phyloP scores from a whole-genome alignment of 164 flowering plant species.

The Warburgia ugandensis region DNA sequence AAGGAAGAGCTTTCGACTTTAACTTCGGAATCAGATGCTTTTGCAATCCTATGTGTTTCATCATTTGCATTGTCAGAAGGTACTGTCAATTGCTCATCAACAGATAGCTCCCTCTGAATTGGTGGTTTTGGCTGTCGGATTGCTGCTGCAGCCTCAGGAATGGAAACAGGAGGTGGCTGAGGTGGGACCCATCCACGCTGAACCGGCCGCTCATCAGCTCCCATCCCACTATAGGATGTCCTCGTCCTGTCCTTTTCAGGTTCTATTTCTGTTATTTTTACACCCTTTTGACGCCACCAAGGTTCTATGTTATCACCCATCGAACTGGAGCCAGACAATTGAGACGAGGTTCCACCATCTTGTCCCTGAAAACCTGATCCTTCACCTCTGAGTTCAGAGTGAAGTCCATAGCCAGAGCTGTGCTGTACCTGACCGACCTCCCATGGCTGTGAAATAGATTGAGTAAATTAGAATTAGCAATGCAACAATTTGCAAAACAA shows the following conservation, averaged over 20 bases:
- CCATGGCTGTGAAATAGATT: constrained; percentile 57
- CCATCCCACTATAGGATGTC: constrained; percentile 16
- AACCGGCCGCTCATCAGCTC: constrained; percentile 25
- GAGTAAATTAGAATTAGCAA: background rate
- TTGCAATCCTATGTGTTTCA: constrained; percentile 58
- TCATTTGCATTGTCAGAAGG: constrained; percentile 32
- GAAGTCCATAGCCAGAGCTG: constrained; percentile 25
- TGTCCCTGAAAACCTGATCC: constrained; percentile 24
- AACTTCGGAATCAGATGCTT: constrained; percentile 58
- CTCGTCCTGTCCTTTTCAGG: constrained; percentile 28
- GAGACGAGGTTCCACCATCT: constrained; percentile 27
- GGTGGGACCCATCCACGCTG: constrained; percentile 88
- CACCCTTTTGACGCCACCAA: constrained; percentile 62
- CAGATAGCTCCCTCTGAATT: constrained; percentile 27
- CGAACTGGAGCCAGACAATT: constrained; percentile 21
- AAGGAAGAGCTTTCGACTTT: constrained; percentile 25
- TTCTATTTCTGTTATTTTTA: constrained; percentile 55
- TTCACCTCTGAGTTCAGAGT: constrained; percentile 23
- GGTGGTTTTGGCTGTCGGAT: constrained; percentile 66
- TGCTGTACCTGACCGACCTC: constrained; percentile 42
- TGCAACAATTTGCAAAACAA: background rate
- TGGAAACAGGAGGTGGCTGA: constrained; percentile 76
- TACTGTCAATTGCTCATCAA: constrained; percentile 31
- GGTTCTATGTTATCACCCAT: constrained; percentile 31
- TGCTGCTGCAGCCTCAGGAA: constrained; percentile 92